Percentiles rank a stretch among this genome's conserved stretches.
These are phyloP conservation scores for Fusarium nygamai DNA, from an alignment of 2,329 filamentous ascomycete genomes.

Conservation along the genomic window DNA sequence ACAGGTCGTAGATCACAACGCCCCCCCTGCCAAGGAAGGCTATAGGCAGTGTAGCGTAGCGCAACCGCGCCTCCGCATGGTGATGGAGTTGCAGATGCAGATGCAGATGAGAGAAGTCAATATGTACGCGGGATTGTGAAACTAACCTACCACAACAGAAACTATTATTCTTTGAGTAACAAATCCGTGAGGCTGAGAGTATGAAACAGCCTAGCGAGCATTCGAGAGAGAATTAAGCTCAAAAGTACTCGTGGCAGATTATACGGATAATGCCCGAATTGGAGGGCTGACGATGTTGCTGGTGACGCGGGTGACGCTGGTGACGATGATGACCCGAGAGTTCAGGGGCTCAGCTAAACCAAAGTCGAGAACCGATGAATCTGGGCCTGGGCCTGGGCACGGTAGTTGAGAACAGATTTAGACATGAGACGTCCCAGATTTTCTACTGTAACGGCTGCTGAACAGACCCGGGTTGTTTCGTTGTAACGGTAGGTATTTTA, in stretches of 20 bases:
- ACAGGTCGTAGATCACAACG: slow-evolving; percentile 31
- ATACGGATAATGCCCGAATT: slow-evolving; percentile 39
- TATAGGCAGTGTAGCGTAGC: background rate
- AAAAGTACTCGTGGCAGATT: background rate
- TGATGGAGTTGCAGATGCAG: slow-evolving; percentile 23
- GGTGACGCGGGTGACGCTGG: slow-evolving; percentile 10
- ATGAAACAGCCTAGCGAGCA: slow-evolving; percentile 19
- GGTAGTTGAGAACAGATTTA: slow-evolving; percentile 1
- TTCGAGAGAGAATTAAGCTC: slow-evolving; percentile 16
- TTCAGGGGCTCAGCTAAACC: slow-evolving; percentile 14
- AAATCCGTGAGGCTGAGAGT: slow-evolving; percentile 12
- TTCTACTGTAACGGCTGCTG: background rate
- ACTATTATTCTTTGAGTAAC: slow-evolving; percentile 12
- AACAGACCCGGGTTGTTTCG: background rate
- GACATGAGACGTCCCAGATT: slow-evolving; percentile 8
- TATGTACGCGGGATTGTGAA: slow-evolving; percentile 6
- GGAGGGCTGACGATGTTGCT: slow-evolving; percentile 17
- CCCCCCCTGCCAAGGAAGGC: slow-evolving; percentile 31
- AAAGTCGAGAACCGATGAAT: slow-evolving; percentile 22
- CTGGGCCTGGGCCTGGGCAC: slow-evolving; percentile 13
- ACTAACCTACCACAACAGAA: slow-evolving; percentile 28
- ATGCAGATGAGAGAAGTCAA: slow-evolving; percentile 28
- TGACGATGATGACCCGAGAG: slow-evolving; percentile 11
- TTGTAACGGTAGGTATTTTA: background rate
- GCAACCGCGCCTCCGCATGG: slow-evolving; percentile 11